Evolutionary conservation across 2,329 filamentous ascomycete genomes (phyloP).

Genomic region (Colletotrichum sp.): DNA sequence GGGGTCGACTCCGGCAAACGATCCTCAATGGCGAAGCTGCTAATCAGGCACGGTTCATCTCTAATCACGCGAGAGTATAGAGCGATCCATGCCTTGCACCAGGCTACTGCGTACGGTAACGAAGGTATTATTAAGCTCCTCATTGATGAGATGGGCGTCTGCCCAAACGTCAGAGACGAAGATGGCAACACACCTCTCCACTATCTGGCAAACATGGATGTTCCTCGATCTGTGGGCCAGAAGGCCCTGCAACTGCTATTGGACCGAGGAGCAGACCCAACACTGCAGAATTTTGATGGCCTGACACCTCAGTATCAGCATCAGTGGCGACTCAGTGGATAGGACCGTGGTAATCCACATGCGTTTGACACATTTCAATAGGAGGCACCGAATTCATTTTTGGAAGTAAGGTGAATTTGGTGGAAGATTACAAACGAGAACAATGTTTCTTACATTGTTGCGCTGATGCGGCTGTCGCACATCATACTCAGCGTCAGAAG

Average conservation of each 20-base stretch:
- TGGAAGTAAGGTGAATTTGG: too few relatives aligned
- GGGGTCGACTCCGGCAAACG: accelerated
- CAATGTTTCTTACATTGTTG: too few relatives aligned
- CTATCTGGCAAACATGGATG: neutral
- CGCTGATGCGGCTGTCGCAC: too few relatives aligned
- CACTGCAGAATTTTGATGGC: neutral
- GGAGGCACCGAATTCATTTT: neutral
- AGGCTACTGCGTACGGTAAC: neutral
- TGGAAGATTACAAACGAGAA: accelerated
- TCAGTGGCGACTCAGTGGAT: neutral
- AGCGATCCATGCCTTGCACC: neutral
- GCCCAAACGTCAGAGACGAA: neutral
- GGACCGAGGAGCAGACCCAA: neutral
- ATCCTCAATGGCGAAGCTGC: neutral
- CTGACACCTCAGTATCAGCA: neutral
- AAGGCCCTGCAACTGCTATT: neutral
- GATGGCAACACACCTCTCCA: neutral
- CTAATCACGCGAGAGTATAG: neutral
- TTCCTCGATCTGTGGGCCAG: too few relatives aligned
- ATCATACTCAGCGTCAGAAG: too few relatives aligned
- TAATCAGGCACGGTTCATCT: neutral
- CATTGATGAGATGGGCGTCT: neutral
- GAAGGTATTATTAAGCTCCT: neutral
- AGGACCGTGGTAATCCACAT: accelerated
- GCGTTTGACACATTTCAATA: neutral